Percentiles rank a stretch among this genome's conserved stretches.
These are phyloP conservation scores for Kernera saxatilis DNA, from an alignment of 345 rosid genomes.

Conservation along the genomic window DNA sequence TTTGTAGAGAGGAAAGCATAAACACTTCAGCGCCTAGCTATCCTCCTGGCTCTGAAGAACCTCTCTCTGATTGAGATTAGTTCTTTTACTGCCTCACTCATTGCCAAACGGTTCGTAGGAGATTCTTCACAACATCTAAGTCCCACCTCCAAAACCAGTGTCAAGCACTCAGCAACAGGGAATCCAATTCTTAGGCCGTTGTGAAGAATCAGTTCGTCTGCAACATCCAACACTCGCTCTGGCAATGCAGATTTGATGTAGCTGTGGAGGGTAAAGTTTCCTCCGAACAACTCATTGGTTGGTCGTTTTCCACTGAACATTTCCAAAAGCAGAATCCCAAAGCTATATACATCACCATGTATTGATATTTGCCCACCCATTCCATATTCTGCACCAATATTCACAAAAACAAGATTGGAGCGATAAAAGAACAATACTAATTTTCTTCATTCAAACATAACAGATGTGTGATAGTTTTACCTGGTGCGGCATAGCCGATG, in stretches of 20 bases:
- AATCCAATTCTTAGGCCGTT: neutral
- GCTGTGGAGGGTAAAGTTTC: conserved; percentile 11
- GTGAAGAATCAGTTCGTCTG: conserved; percentile 4
- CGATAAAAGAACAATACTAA: too few relatives aligned
- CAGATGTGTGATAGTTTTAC: neutral
- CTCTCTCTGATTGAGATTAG: conserved; percentile 17
- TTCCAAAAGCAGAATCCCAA: too few relatives aligned
- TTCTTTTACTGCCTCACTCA: conserved; percentile 10
- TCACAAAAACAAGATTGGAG: too few relatives aligned
- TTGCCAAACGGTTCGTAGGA: conserved; percentile 6
- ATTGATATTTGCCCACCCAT: too few relatives aligned
- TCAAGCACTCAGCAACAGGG: conserved; percentile 1
- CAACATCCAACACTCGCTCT: neutral
- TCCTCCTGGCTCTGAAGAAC: conserved; percentile 4
- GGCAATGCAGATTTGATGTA: conserved; percentile 13
- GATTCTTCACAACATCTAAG: conserved; percentile 24
- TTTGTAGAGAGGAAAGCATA: neutral
- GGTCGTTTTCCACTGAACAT: too few relatives aligned
- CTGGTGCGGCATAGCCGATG: neutral
- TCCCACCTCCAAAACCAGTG: conserved; percentile 15
- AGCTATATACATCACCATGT: too few relatives aligned
- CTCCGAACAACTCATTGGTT: conserved; percentile 15
- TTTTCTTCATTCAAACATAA: neutral
- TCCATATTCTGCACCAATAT: too few relatives aligned
- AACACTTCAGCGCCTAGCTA: neutral